phyloP scores from a whole-genome alignment of 208 protist genomes.

The Wallacemonas sp. region DNA sequence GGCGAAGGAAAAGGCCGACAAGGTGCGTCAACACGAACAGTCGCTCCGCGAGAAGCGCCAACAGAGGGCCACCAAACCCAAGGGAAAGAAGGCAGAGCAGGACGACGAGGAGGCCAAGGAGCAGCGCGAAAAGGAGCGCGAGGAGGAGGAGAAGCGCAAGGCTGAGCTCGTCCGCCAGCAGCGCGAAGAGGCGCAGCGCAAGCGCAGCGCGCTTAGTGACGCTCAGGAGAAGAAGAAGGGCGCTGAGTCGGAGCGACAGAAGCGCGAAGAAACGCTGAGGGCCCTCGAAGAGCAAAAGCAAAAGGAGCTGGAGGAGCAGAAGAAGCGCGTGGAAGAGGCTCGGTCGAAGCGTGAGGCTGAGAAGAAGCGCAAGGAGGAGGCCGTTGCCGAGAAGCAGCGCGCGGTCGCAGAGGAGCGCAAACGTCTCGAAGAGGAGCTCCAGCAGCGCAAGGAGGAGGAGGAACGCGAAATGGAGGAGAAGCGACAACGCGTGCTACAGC shows the following conservation, averaged over 20 bases:
- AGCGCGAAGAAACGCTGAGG: slow-evolving; percentile 2
- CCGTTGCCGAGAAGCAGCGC: slow-evolving; percentile 29
- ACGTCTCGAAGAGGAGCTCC: slow-evolving; percentile 32
- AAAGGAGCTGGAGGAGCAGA: background rate
- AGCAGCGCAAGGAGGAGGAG: slow-evolving; percentile 43
- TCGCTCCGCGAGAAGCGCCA: slow-evolving; percentile 26
- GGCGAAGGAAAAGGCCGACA: slow-evolving; percentile 19
- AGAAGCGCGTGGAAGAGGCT: slow-evolving; percentile 8
- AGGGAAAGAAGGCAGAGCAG: slow-evolving; percentile 25
- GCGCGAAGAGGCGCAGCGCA: slow-evolving; percentile 27
- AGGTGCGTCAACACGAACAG: slow-evolving; percentile 23
- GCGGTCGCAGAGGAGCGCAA: slow-evolving; percentile 34
- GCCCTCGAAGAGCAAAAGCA: background rate
- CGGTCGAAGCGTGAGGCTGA: slow-evolving; percentile 5
- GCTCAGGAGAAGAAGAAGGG: slow-evolving; percentile 23
- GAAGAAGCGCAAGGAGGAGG: slow-evolving; percentile 19
- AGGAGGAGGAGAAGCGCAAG: slow-evolving; percentile 30
- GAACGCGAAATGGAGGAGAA: slow-evolving; percentile 49
- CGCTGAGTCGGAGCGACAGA: background rate
- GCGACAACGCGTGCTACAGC: slow-evolving; percentile 33
- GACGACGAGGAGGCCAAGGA: slow-evolving; percentile 29
- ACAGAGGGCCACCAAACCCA: slow-evolving; percentile 6
- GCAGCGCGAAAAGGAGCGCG: slow-evolving; percentile 26
- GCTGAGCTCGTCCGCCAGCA: slow-evolving; percentile 15
- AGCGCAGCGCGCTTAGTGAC: background rate